Evolutionary conservation across 139 green algal species (phyloP).

Genomic region (Chlamydomonas sp.): DNA sequence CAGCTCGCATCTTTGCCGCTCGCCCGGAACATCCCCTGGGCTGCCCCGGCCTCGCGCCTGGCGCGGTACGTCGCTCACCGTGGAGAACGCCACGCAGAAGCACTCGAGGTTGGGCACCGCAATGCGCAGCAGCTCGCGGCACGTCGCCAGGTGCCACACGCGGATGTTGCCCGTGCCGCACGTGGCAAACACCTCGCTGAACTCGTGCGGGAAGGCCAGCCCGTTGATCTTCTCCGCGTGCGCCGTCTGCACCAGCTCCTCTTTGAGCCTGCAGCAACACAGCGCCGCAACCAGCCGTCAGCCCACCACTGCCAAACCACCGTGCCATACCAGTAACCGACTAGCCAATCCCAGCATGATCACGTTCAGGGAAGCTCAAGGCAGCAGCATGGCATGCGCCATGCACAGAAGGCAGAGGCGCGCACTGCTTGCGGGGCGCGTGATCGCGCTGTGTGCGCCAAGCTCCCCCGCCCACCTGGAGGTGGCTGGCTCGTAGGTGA

Average conservation of each 20-base stretch:
- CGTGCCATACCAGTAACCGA: too few relatives aligned
- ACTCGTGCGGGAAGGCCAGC: conserved; percentile 77
- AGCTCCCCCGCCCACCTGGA: conserved; percentile 39
- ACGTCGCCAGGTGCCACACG: conserved; percentile 81
- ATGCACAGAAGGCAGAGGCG: too few relatives aligned
- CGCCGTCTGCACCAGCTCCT: conserved; percentile 80
- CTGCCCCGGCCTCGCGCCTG: too few relatives aligned
- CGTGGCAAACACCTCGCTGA: conserved; percentile 83
- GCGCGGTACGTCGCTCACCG: conserved; percentile 27
- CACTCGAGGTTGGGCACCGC: conserved; percentile 82
- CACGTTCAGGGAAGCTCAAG: too few relatives aligned
- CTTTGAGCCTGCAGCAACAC: conserved; percentile 49
- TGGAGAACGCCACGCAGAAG: conserved; percentile 79
- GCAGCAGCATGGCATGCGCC: neutral
- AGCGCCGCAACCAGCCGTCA: too few relatives aligned
- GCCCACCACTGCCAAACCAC: too few relatives aligned
- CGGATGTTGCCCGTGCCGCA: conserved; percentile 72
- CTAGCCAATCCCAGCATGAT: neutral
- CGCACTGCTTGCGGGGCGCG: too few relatives aligned
- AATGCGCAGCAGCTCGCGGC: conserved; percentile 87
- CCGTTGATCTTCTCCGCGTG: conserved; percentile 76
- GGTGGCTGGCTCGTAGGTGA: conserved; percentile 59
- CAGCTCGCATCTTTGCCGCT: too few relatives aligned
- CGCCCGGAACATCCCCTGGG: too few relatives aligned
- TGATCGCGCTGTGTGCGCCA: neutral